Base-by-base conservation (phyloP, 2,329 filamentous ascomycete genomes). In the Hortaea werneckii region DNA sequence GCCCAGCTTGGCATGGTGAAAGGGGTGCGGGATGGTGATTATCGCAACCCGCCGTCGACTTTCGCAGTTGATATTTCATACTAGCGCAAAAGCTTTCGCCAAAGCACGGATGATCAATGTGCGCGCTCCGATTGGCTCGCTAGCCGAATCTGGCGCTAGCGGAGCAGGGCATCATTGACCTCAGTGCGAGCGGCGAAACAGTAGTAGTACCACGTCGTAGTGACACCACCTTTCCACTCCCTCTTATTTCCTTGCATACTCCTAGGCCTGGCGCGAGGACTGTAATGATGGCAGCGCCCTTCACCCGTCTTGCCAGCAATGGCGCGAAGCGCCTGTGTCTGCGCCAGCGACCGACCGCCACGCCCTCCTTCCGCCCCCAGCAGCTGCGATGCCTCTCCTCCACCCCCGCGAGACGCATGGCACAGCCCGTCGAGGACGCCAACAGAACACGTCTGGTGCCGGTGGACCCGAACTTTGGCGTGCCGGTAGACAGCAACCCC, bases 281-380 rank as follows among this genome's bases (percentile, higher is more conserved):
- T 53, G 47, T 56, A 65, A 72, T 67, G 70, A 88, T 88, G 84
- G 77, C 83, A 67, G 76, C 75, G 55, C 75, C 80, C 59, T 72
- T 88, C 64, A 79, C 79, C 70, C 80, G 85, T 68, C 75, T 88
- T 64, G 82, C 82, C 67, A 76, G 80, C 75, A 78, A 75, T 68
- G 55, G 56, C 50, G 75, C 78, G 67, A 82, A 78, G 71, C 80
- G 82, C 59, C 71, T 84, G 58, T 80, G 75, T 64, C 68, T 80
- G 56, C 74, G 72, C 65, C 72, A 44, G 70, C 61, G 65, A 65
- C 53, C 60, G 20, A 37, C 27, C 26, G 62, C 64, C 54, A 51
- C 58, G 58, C 58, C 53, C 55, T 58, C 58, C 62, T 58, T 69
- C 58, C 54, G 49, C 48, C 44, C 49, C 37, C 44, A 48, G 29